Percentiles rank a stretch among this genome's conserved stretches.
Evolutionary conservation across 2,329 filamentous ascomycete genomes (phyloP).

Genomic region (Penicillium sclerotiorum): DNA sequence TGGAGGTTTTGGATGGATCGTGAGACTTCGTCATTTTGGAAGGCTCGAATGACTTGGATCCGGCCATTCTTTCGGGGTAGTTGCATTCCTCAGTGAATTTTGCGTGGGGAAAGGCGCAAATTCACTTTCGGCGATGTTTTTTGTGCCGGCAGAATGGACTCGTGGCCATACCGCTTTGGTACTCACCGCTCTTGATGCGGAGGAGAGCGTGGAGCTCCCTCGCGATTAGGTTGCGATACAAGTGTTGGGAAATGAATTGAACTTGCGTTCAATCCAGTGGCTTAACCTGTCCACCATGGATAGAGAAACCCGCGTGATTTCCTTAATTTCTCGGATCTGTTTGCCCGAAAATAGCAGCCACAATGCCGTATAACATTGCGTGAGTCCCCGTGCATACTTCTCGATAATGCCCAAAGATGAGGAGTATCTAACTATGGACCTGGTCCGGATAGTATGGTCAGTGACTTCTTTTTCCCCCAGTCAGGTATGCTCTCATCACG

Average conservation of each 20-base stretch:
- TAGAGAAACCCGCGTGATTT: constrained; percentile 5
- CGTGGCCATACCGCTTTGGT: not conserved
- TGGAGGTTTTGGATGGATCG: constrained; percentile 29
- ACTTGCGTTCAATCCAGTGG: not conserved
- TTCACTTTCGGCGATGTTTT: constrained; percentile 16
- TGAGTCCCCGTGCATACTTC: constrained; percentile 45
- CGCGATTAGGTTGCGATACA: constrained; percentile 1
- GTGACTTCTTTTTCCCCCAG: constrained; percentile 99
- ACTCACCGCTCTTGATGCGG: constrained; percentile 10
- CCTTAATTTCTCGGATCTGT: constrained; percentile 13
- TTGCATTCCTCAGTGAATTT: constrained; percentile 11
- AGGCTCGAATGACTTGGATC: constrained; percentile 49
- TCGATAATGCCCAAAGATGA: too few relatives aligned
- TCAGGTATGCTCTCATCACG: constrained; percentile 57
- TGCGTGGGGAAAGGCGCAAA: constrained; percentile 9
- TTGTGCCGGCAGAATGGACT: constrained; percentile 27
- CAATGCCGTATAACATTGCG: constrained; percentile 73
- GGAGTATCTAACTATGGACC: not conserved
- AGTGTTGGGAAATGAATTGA: not conserved
- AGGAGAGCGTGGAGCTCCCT: not conserved
- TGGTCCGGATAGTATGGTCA: constrained; percentile 71
- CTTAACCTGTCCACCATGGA: constrained; percentile 25
- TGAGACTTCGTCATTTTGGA: constrained; percentile 23
- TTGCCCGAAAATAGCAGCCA: constrained; percentile 27
- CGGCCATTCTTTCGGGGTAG: constrained; percentile 43